phyloP scores from a whole-genome alignment of 305 asterid species.

The Rubia balearica region DNA sequence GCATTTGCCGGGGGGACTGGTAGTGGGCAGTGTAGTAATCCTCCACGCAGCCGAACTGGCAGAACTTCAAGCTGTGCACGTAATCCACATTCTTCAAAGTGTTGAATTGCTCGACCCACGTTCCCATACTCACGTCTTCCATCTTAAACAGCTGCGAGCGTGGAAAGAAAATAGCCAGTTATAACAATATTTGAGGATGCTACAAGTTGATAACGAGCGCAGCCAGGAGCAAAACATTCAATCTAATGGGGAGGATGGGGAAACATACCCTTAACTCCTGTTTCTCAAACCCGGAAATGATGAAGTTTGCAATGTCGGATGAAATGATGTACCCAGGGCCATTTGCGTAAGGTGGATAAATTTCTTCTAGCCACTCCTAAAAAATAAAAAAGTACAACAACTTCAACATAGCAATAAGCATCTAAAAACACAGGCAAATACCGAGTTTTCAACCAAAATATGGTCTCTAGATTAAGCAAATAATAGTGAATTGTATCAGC shows the following conservation, averaged over 20 bases:
- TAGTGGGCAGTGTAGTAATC: conserved; percentile 83
- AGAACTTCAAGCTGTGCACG: conserved; percentile 83
- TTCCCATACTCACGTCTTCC: conserved; percentile 91
- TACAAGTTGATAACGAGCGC: neutral
- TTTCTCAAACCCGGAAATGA: conserved; percentile 57
- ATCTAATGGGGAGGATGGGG: neutral
- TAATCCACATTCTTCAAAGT: conserved; percentile 50
- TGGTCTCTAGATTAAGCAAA: neutral
- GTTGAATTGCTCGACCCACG: conserved; percentile 75
- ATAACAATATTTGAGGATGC: neutral
- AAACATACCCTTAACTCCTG: conserved; percentile 49
- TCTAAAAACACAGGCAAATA: neutral
- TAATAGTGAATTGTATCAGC: neutral
- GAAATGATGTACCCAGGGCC: conserved; percentile 88
- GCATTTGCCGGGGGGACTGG: conserved; percentile 93
- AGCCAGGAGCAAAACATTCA: neutral
- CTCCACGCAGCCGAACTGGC: conserved; percentile 87
- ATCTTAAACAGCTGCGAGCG: conserved; percentile 62
- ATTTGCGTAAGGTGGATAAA: conserved; percentile 78
- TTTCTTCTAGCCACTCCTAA: conserved; percentile 94
- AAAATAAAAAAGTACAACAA: conserved; percentile 7
- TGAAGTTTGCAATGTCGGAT: conserved; percentile 52
- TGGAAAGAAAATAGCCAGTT: neutral
- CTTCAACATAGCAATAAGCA: neutral
- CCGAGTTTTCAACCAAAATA: neutral